Evolutionary conservation across 1,139 yeast genomes (phyloP).

Genomic region (Nematodospora anomalae): DNA sequence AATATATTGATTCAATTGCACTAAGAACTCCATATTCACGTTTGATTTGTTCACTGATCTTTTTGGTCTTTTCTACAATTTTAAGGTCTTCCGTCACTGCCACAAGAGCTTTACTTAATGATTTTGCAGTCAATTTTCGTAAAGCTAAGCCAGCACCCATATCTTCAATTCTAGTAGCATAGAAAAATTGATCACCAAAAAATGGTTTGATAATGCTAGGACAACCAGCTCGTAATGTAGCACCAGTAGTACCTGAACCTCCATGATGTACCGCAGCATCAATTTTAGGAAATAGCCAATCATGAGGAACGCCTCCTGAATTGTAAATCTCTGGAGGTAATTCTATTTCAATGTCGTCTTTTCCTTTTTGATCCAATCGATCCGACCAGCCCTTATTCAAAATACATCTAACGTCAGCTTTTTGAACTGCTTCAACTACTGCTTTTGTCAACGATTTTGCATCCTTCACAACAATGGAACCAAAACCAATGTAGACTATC

Average conservation of each 20-base stretch:
- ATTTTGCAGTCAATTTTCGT: slow-evolving; percentile 62
- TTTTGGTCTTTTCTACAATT: slow-evolving; percentile 64
- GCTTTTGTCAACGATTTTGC: slow-evolving; percentile 78
- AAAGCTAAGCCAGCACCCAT: slow-evolving; percentile 82
- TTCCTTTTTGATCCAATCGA: slow-evolving; percentile 40
- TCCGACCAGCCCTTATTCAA: slow-evolving; percentile 96
- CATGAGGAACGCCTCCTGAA: slow-evolving; percentile 81
- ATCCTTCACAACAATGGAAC: slow-evolving; percentile 87
- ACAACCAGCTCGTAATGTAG: slow-evolving; percentile 77
- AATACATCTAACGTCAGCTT: slow-evolving; percentile 82
- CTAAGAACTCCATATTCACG: slow-evolving; percentile 75
- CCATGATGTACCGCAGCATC: slow-evolving; percentile 98
- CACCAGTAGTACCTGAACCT: slow-evolving; percentile 97
- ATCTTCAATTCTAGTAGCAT: slow-evolving; percentile 83
- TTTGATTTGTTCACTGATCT: slow-evolving; percentile 60
- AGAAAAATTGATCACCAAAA: slow-evolving; percentile 94
- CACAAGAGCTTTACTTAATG: slow-evolving; percentile 64
- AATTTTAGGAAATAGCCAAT: slow-evolving; percentile 85
- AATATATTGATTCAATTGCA: slow-evolving; percentile 76
- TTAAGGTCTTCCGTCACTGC: slow-evolving; percentile 67
- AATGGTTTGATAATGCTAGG: slow-evolving; percentile 93
- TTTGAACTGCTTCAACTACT: slow-evolving; percentile 71
- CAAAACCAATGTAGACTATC: slow-evolving; percentile 90
- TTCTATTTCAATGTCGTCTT: slow-evolving; percentile 42
- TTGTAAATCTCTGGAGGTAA: slow-evolving; percentile 72